These are phyloP conservation scores for Myochromella boudieri DNA, from an alignment of 768 basidiomycete species.

Conservation along the genomic window DNA sequence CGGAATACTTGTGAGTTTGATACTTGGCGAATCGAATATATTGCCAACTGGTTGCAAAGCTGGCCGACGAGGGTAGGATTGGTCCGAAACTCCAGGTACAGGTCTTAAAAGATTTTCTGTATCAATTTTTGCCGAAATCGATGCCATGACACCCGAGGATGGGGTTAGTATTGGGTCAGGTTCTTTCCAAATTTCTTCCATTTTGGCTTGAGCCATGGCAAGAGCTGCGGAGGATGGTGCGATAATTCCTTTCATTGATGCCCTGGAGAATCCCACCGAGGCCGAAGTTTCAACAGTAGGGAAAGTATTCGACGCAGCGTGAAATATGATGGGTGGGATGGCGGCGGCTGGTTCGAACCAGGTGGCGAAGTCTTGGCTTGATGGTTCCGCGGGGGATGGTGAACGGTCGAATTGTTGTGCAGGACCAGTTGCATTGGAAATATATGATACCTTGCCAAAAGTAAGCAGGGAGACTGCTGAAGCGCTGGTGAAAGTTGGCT, in stretches of 20 bases:
- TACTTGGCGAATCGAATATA: slow-evolving; percentile 25
- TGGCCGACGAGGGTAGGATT: slow-evolving; percentile 27
- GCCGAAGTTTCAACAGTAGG: slow-evolving; percentile 8
- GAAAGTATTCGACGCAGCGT: slow-evolving; percentile 29
- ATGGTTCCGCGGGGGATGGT: slow-evolving; percentile 37
- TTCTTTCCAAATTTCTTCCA: slow-evolving; percentile 46
- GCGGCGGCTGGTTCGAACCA: slow-evolving; percentile 48
- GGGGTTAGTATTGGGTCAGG: slow-evolving; percentile 23
- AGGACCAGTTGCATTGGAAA: slow-evolving; percentile 10
- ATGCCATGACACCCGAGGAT: background rate
- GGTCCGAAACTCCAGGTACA: slow-evolving; percentile 19
- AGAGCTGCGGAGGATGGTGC: slow-evolving; percentile 55
- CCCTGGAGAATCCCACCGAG: slow-evolving; percentile 29
- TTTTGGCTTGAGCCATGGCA: slow-evolving; percentile 51
- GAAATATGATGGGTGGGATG: slow-evolving; percentile 33
- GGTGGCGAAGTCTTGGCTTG: slow-evolving; percentile 40
- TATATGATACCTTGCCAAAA: slow-evolving; percentile 29
- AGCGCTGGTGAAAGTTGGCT: slow-evolving; percentile 13
- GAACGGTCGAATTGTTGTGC: slow-evolving; percentile 27
- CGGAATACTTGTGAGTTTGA: slow-evolving; percentile 40
- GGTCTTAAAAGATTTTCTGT: slow-evolving; percentile 28
- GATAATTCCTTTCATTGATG: slow-evolving; percentile 37
- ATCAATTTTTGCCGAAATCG: slow-evolving; percentile 13
- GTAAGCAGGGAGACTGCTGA: slow-evolving; percentile 15
- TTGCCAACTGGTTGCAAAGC: slow-evolving; percentile 39